A percentile compares a stretch with the other conserved stretches of the same genome.
Evolutionary conservation across 495 filamentous ascomycete genomes (phyloP).

Genomic region (Penicillium simplicissimum): DNA sequence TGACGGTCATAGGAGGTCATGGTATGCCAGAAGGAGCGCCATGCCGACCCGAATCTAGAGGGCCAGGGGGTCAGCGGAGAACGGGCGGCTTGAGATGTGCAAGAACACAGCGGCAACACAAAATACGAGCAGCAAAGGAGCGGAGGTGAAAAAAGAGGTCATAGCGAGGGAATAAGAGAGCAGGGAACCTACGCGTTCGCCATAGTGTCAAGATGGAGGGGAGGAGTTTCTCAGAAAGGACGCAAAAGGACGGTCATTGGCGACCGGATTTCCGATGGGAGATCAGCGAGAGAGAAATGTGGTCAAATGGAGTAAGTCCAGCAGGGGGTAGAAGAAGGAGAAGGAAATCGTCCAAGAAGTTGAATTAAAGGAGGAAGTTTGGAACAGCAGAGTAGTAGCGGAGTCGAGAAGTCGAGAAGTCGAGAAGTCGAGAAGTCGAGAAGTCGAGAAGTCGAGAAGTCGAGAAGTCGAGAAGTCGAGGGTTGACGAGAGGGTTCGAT

Average conservation of each 20-base stretch:
- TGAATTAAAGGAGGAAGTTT: not conserved
- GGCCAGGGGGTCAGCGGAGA: conserved; percentile 13
- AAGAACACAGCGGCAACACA: not conserved
- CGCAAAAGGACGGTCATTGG: conserved; percentile 15
- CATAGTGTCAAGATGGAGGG: conserved; percentile 25
- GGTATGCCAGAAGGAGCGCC: conserved; percentile 91
- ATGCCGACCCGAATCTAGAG: conserved; percentile 59
- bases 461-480: not conserved
- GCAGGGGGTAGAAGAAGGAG: not conserved
- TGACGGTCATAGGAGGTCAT: conserved; percentile 83
- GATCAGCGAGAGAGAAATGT: conserved; percentile 5
- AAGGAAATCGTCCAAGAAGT: not conserved
- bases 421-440: no score
- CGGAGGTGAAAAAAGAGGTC: not conserved
- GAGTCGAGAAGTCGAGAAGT: no score
- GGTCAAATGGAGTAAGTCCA: not conserved
- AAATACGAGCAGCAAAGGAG: not conserved
- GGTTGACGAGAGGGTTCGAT: not conserved
- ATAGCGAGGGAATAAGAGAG: not conserved
- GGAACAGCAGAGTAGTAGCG: not conserved
- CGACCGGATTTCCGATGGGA: conserved; percentile 12
- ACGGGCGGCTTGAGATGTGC: not conserved
- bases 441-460: conserved; percentile 9
- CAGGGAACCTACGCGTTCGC: conserved; percentile 28
- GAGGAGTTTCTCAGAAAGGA: conserved; percentile 1